Evolutionary conservation across 2,329 filamentous ascomycete genomes (phyloP).

Genomic region (Claviceps sp.): DNA sequence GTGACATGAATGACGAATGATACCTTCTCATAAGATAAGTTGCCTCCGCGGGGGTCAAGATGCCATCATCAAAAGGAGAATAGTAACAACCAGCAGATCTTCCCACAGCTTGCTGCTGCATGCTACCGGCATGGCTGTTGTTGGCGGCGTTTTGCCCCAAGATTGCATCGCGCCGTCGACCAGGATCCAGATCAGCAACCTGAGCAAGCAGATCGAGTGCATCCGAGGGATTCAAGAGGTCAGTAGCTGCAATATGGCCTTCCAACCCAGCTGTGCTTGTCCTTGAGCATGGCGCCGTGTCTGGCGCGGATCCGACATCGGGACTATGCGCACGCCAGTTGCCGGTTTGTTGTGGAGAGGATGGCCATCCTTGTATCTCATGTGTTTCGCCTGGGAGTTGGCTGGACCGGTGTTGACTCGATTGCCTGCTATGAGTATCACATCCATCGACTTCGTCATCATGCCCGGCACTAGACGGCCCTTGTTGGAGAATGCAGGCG

Average conservation of each 20-base stretch:
- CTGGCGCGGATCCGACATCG: slow-evolving; percentile 6
- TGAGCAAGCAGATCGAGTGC: slow-evolving; percentile 27
- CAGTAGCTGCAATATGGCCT: slow-evolving; percentile 25
- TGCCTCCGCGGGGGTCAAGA: slow-evolving; percentile 15
- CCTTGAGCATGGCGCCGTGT: slow-evolving; percentile 4
- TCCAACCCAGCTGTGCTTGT: slow-evolving; percentile 16
- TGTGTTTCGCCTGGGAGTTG: neutral
- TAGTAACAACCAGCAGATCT: slow-evolving; percentile 11
- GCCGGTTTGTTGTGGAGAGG: slow-evolving; percentile 7
- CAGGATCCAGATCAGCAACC: slow-evolving; percentile 24
- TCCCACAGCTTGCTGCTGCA: slow-evolving; percentile 1
- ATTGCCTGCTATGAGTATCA: slow-evolving; percentile 3
- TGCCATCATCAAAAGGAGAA: slow-evolving; percentile 19
- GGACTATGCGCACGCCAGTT: slow-evolving; percentile 8
- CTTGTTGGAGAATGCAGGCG: neutral
- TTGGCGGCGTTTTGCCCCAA: slow-evolving; percentile 6
- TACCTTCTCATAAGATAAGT: slow-evolving; percentile 16
- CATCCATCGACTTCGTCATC: slow-evolving; percentile 7
- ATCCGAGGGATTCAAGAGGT: slow-evolving; percentile 28
- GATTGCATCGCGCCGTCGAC: slow-evolving; percentile 7
- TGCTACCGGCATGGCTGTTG: slow-evolving; percentile 5
- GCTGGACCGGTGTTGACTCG: neutral
- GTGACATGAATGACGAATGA: neutral
- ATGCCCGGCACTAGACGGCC: neutral
- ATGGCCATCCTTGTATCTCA: slow-evolving; percentile 6